These are phyloP conservation scores for Leucocoprinus birnbaumii DNA, from an alignment of 768 basidiomycete species.

Conservation along the genomic window DNA sequence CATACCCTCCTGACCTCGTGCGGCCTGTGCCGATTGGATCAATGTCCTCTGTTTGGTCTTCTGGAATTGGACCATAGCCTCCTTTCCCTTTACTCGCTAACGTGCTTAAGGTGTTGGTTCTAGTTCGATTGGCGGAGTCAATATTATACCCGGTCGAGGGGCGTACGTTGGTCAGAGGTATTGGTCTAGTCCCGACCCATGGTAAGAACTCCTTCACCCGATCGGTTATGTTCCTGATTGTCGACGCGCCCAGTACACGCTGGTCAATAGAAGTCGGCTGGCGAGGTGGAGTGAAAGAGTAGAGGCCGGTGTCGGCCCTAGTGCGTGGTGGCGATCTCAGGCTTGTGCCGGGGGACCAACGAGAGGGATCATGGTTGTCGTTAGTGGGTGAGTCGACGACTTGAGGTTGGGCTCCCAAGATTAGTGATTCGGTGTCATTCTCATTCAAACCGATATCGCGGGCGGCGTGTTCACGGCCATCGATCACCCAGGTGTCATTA, in stretches of 20 bases:
- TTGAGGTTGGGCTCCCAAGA: conserved; percentile 1
- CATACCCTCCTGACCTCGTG: neutral
- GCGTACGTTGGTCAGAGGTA: neutral
- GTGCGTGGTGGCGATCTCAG: neutral
- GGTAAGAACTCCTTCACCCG: conserved; percentile 8
- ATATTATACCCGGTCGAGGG: neutral
- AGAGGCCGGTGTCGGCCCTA: neutral
- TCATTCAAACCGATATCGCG: neutral
- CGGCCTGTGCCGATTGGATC: neutral
- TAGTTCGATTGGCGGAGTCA: neutral
- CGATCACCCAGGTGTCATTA: conserved; percentile 16
- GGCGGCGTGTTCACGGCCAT: conserved; percentile 7
- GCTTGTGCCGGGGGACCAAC: conserved; percentile 5
- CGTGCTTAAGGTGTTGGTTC: conserved; percentile 4
- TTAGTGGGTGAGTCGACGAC: conserved; percentile 2
- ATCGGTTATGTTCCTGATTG: neutral
- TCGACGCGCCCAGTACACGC: neutral
- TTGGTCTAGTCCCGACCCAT: neutral
- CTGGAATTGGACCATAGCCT: neutral
- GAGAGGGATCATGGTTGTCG: neutral
- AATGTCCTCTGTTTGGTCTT: conserved; percentile 9
- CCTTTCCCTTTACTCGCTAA: conserved; percentile 3
- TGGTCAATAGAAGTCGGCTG: neutral
- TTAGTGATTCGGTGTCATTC: conserved; percentile 11
- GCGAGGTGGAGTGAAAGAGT: neutral